These are phyloP conservation scores for Aspergillus awamori DNA, from an alignment of 2,329 filamentous ascomycete genomes.

Conservation along the genomic window DNA sequence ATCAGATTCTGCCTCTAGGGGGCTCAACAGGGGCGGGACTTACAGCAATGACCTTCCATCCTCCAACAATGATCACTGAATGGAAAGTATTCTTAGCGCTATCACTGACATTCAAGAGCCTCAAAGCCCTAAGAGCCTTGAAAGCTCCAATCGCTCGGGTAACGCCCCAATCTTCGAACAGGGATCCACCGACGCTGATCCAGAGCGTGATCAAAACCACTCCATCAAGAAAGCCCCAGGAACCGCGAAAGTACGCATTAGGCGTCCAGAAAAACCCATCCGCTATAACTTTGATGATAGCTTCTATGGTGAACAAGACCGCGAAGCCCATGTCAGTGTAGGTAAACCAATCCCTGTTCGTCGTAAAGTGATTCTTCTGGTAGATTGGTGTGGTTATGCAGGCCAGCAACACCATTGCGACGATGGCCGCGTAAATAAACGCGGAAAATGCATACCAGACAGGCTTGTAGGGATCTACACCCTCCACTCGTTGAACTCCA, in stretches of 20 bases:
- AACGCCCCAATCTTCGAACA: constrained; percentile 79
- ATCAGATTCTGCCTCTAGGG: constrained; percentile 2
- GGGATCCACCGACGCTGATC: constrained; percentile 86
- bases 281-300: constrained; percentile 87
- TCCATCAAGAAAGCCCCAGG: constrained; percentile 95
- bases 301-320: constrained; percentile 80
- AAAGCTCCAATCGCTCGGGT: constrained; percentile 93
- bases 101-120: constrained; percentile 92
- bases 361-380: constrained; percentile 80
- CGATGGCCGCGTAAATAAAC: constrained; percentile 89
- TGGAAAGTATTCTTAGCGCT: constrained; percentile 96
- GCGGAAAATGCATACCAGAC: constrained; percentile 94
- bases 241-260: constrained; percentile 94
- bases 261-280: constrained; percentile 97
- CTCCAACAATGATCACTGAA: constrained; percentile 89
- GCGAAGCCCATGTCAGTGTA: constrained; percentile 93
- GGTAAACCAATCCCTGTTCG: constrained; percentile 85
- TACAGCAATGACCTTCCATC: constrained; percentile 88
- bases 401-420: constrained; percentile 95
- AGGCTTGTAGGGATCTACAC: constrained; percentile 82
- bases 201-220: constrained; percentile 90
- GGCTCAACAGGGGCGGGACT: constrained; percentile 34
- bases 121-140: constrained; percentile 89
- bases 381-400: constrained; percentile 94
- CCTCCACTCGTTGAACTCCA: constrained; percentile 83